Evolutionary conservation across 345 rosid genomes (phyloP).

Genomic region (Boechera stricta): DNA sequence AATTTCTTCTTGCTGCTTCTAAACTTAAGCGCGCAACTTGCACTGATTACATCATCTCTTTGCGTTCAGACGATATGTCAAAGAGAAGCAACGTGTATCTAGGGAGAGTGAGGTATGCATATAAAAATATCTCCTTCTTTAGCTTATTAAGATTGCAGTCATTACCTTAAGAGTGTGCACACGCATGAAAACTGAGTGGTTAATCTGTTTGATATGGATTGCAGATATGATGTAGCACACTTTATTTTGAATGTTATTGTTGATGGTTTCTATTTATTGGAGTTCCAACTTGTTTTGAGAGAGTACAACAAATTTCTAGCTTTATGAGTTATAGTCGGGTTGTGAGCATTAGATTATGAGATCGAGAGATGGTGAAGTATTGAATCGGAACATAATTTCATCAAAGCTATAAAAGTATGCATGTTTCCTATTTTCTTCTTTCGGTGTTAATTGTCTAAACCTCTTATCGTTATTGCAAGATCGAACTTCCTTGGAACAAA

Average conservation of each 20-base stretch:
- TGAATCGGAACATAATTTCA: too few species aligned
- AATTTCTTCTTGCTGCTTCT: slow-evolving; percentile 76
- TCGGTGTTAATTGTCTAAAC: slow-evolving; percentile 5
- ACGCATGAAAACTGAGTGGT: not conserved
- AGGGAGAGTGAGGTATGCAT: slow-evolving; percentile 64
- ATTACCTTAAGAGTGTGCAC: not conserved
- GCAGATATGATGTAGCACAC: too few species aligned
- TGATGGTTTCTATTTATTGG: not conserved
- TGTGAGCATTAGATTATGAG: slow-evolving; percentile 12
- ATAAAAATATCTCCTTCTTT: not conserved
- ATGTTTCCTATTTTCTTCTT: not conserved
- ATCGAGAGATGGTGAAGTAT: not conserved
- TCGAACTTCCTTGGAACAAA: slow-evolving; percentile 82
- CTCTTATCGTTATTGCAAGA: slow-evolving; percentile 45
- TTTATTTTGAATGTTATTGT: not conserved
- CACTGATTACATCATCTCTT: slow-evolving; percentile 66
- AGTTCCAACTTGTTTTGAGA: not conserved
- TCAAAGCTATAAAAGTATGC: not conserved
- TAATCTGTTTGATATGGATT: too few species aligned
- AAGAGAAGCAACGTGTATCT: slow-evolving; percentile 57
- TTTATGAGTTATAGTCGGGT: not conserved
- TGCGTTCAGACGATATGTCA: slow-evolving; percentile 49
- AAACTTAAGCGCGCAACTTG: slow-evolving; percentile 70
- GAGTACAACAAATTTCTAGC: not conserved
- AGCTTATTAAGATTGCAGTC: not conserved